Evolutionary conservation across 495 filamentous ascomycete genomes (phyloP).

Genomic region (Chlorociboria aeruginascens): DNA sequence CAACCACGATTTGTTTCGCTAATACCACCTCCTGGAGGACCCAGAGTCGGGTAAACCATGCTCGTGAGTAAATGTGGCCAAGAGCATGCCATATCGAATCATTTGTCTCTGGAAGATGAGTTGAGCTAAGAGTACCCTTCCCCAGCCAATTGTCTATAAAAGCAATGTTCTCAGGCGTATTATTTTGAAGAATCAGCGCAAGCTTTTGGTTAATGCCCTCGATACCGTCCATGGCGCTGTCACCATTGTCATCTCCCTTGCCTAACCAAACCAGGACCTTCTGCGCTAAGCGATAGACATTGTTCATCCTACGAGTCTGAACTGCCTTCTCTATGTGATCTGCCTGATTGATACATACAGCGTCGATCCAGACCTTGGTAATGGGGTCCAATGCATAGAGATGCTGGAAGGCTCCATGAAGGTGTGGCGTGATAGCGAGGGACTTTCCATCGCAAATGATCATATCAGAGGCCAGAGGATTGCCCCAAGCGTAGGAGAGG

Average conservation of each 20-base stretch:
- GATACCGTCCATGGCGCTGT: neutral
- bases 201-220: too few species aligned
- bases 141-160: too few species aligned
- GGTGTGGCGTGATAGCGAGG: neutral
- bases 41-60: too few species aligned
- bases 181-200: too few species aligned
- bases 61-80: too few species aligned
- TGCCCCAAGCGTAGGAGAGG: constrained; percentile 14
- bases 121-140: too few species aligned
- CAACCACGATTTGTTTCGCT: too few species aligned
- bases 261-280: constrained; percentile 8
- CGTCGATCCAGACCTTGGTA: constrained; percentile 15
- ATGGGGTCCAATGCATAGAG: neutral
- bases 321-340: constrained; percentile 15
- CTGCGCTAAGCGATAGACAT: constrained; percentile 6
- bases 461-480: neutral
- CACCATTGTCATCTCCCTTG: neutral
- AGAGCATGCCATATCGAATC: too few species aligned
- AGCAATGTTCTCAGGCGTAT: too few species aligned
- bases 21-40: too few species aligned
- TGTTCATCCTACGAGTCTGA: constrained; percentile 15
- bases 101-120: too few species aligned
- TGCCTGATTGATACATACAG: constrained; percentile 18
- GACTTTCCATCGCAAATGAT: neutral
- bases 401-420: neutral